Percentiles rank a stretch among this genome's conserved stretches.
phyloP scores from a whole-genome alignment of 192 early-diverging fungal species.

The Backusella westeae region DNA sequence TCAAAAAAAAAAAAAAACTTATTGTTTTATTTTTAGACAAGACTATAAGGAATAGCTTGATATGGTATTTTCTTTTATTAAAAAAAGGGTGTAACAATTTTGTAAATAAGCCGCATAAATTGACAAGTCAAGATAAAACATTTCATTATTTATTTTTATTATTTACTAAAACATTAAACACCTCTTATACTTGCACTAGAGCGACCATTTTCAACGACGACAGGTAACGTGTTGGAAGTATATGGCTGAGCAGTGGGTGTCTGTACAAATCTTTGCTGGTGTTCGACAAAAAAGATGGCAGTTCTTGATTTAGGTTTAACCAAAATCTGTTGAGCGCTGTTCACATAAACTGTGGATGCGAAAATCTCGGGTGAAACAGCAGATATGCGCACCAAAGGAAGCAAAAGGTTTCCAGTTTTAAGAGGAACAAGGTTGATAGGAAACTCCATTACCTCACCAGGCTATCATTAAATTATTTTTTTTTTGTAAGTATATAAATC shows the following conservation, averaged over 20 bases:
- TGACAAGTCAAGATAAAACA: not conserved
- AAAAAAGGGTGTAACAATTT: not conserved
- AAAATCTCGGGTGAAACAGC: conserved; percentile 40
- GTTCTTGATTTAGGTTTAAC: conserved; percentile 54
- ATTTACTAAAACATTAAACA: not conserved
- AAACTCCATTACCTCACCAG: conserved; percentile 47
- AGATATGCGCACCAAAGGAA: conserved; percentile 47
- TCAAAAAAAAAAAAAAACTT: not conserved
- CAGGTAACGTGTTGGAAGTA: not conserved
- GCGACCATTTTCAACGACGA: not conserved
- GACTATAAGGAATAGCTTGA: not conserved
- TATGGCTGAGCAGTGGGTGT: not conserved
- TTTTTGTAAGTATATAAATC: not conserved
- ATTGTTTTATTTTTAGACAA: conserved; percentile 3
- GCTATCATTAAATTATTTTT: conserved; percentile 22
- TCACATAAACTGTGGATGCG: conserved; percentile 52
- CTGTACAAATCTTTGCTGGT: conserved; percentile 47
- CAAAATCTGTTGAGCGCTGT: conserved; percentile 57
- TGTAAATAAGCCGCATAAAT: not conserved
- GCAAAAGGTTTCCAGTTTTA: conserved; percentile 55
- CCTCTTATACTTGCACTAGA: conserved; percentile 7
- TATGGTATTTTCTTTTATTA: not conserved
- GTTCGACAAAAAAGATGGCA: conserved; percentile 59
- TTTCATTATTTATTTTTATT: not conserved
- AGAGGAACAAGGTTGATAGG: conserved; percentile 53